Evolutionary conservation across 345 rosid species (phyloP), one percentile per base, ranked within the genome.

Genomic region (Draba incana): DNA sequence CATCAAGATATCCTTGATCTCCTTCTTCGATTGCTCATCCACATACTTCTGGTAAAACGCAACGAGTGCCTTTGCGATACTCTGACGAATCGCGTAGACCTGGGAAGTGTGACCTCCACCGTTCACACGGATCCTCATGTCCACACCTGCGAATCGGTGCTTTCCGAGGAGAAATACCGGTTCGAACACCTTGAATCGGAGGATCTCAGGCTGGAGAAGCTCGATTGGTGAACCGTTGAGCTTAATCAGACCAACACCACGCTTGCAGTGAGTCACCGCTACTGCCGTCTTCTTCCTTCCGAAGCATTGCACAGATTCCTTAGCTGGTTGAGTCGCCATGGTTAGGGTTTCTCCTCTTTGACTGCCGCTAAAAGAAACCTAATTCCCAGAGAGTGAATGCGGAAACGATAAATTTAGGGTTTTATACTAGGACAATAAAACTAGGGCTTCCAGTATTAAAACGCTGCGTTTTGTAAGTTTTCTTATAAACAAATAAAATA

Each of bases 41-140:
- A 87, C 94, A 33, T 62, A 85, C 87, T 92, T 92, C 86, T 92
- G 96, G 81, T 84, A 89, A 30, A 71, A 89, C 1, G 96, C 92
- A 8, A 92, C 96, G 1, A 92, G 80, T 6, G 98, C 94, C 79
- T 92, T 92, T 0, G 96, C 93, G 3, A 92, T 92, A 75, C 96
- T 89, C 85, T 92, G 98, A 43, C 98, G 80, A 41, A 92, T 92
- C 0, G 98, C 98, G 69, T 89, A 92, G 43, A 92, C 88, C 86
- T 92, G 98, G 3, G 97, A 88, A 23, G 92, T 88, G 82, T 90
- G 85, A 9, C 97, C 97, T 46, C 97, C 97, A 16, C 95, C 95
- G 9, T 88, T 90, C 56, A 90, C 95, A 11, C 92, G 80, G 60
- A 90, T 90, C 84, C 97, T 81, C 96, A 89, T 89, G 41, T 88